Evolutionary conservation across 2,329 filamentous ascomycete species (phyloP), one percentile per base, ranked within the genome.

Genomic region (Ophiocordyceps sinensis): DNA sequence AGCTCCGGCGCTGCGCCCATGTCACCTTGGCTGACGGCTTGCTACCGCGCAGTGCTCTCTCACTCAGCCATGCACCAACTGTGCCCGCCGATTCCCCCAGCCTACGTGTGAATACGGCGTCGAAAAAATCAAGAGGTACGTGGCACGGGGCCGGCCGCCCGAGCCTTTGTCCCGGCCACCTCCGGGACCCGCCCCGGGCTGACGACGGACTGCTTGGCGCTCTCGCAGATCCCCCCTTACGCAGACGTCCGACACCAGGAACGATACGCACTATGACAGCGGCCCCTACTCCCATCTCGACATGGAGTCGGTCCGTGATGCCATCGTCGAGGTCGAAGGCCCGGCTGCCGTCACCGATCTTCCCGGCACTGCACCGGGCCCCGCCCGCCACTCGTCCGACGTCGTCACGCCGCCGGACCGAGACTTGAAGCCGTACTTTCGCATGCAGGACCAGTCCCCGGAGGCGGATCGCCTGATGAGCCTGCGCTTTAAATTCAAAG

Each of bases 51-150:
- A 74, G 70, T 75, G 71, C 51, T 70, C 71, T 47, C 68, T 72
- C 48, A 63, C 65, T 23, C 67, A 70, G 28, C 71, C 71, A 13
- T 74, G 71, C 54, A 65, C 64, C 36, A 72, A 74, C 49, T 75
- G 71, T 47, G 56, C 62, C 21, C 65, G 70, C 31, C 62, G 70
- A 28, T 74, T 70, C 45, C 71, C 71, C 1, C 67, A 65, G 40
- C 70, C 70, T 1, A 49, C 57, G 7, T 75, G 71, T 51, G 62
- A 70, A 46, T 75, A 75, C 43, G 52, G 44, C 26, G 41, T 42
- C 32, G 41, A 43, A 23, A 49, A 53, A 30, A 35, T 43, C n/a
- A 58, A 51, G 40, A 51, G 47, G 53, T 52, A 44, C 13, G 40
- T 28, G 14, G 12, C 7, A 11, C 36, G 13, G 5, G 14, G 26